Base-by-base conservation (phyloP, 148 eudicot species). In the Heliosperma pusillum region DNA sequence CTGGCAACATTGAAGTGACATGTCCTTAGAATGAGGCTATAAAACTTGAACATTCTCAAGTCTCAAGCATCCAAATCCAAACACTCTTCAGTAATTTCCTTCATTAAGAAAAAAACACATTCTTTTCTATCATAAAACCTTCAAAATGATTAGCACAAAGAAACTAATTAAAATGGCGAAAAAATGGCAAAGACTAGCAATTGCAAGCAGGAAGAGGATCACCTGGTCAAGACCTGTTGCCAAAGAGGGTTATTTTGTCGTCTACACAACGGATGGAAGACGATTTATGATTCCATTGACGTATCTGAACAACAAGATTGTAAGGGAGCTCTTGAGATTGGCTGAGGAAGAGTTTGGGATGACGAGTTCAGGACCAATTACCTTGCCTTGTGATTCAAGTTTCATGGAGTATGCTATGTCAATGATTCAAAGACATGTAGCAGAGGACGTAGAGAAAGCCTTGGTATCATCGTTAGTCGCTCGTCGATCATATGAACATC, bases 281-380 rank as follows among this genome's bases (percentile, higher is more conserved):
- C 83, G 83, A 11, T 76, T 76, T 33, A 66, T 59, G 74, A 72
- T 80, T 67, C 78, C 78, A 40, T 36, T 75, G 71, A 20, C 64
- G 7, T 75, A 66, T 16, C 55, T 75, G 20, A 15, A 81, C 25
- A 79, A 33, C 27, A 61, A 59, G 7, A 55, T 81, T 13, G 58
- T 89, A 44, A 81, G 72, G 57, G 83, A 86, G 69, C 84, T 87
- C 58, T 76, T 87, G 19, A 82, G 78, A 66, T 29, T 55, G 42
- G 80, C 89, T 0, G 83, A 79, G 64, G 89, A 83, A 72, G 87
- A 83, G 68, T 85, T 70, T 67, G 88, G 89, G 20, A 50, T 77
- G 20, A 68, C 75, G 5, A 76, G 73, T 11, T 68, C 85, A 17
- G 85, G 86, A 19, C 83, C 86, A 4, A 88, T 88, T 27, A 80